Conservation (phyloP, 2,329 filamentous ascomycete genomes). For the Xylariaceae sp. region DNA sequence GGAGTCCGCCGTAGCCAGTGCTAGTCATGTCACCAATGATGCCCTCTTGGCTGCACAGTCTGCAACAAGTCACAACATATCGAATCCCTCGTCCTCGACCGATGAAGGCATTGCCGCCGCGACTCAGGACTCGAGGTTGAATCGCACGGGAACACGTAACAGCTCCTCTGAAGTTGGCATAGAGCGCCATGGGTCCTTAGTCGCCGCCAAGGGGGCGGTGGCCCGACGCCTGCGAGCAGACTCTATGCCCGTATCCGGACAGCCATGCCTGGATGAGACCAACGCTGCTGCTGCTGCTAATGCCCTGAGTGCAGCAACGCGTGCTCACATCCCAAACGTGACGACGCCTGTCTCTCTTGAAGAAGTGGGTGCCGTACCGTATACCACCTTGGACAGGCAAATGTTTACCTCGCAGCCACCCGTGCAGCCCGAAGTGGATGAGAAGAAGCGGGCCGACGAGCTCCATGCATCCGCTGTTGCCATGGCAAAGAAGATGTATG, state of each 20-base stretch:
- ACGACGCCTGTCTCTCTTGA: slow-evolving; percentile 43
- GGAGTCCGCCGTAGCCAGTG: slow-evolving; percentile 54
- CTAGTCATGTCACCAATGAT: slow-evolving; percentile 63
- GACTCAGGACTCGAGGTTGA: slow-evolving; percentile 57
- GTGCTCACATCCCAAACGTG: slow-evolving; percentile 51
- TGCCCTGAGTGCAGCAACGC: slow-evolving; percentile 67
- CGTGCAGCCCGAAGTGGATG: slow-evolving; percentile 65
- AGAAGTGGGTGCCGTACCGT: slow-evolving; percentile 62
- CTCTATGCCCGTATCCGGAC: slow-evolving; percentile 51
- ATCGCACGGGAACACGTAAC: slow-evolving; percentile 39
- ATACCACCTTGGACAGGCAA: slow-evolving; percentile 61
- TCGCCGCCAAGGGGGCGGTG: slow-evolving; percentile 75
- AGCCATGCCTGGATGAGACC: slow-evolving; percentile 50
- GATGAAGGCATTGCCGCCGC: slow-evolving; percentile 62
- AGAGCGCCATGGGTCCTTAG: slow-evolving; percentile 59
- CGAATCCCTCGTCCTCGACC: slow-evolving; percentile 41
- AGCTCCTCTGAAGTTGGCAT: slow-evolving; percentile 38
- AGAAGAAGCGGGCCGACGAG: slow-evolving; percentile 65
- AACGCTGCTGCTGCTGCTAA: slow-evolving; percentile 60
- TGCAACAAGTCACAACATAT: slow-evolving; percentile 46
- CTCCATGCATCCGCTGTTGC: slow-evolving; percentile 78
- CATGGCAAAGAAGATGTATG: slow-evolving; percentile 87
- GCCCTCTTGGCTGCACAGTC: slow-evolving; percentile 61
- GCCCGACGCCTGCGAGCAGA: slow-evolving; percentile 57
- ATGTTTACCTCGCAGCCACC: slow-evolving; percentile 76